Percentiles rank a stretch among this genome's conserved stretches.
Evolutionary conservation across 148 eudicot species (phyloP).

Genomic region (Pouteria glomerata): DNA sequence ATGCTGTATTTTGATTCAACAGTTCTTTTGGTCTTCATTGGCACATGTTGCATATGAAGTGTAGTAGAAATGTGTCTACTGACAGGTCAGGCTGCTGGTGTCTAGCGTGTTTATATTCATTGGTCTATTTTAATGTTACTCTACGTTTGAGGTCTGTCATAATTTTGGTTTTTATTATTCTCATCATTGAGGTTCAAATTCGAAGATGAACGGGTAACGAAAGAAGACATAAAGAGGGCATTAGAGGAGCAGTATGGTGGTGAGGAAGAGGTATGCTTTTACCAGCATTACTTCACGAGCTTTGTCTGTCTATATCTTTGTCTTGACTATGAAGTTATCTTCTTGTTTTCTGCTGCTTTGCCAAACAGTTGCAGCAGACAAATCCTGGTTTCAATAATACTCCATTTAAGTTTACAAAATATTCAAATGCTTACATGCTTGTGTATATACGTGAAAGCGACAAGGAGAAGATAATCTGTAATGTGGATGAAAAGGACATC

Average conservation of each 20-base stretch:
- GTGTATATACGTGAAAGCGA: constrained; percentile 87
- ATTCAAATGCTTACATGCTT: constrained; percentile 92
- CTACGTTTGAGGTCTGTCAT: no score
- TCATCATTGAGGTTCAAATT: constrained; percentile 57
- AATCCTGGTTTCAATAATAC: constrained; percentile 37
- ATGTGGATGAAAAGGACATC: constrained; percentile 84
- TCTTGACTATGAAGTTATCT: neutral
- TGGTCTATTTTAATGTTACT: neutral
- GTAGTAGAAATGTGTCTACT: no score
- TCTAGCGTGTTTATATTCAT: neutral
- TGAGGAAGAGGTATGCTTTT: constrained; percentile 72
- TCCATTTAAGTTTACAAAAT: constrained; percentile 79
- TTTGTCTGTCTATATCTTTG: neutral
- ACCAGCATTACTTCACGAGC: neutral
- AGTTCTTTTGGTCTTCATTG: no score
- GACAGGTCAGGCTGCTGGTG: no score
- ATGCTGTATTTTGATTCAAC: no score
- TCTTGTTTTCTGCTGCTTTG: constrained; percentile 5
- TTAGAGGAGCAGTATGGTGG: constrained; percentile 94
- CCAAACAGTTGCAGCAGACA: constrained; percentile 62
- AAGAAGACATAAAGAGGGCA: constrained; percentile 76
- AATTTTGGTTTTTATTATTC: no score
- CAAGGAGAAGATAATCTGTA: constrained; percentile 79
- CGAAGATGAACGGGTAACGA: constrained; percentile 91
- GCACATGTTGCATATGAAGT: no score